Percentiles rank a stretch among this genome's conserved stretches.
Conservation (phyloP, 345 rosid species). For the Adansonia digitata region DNA sequence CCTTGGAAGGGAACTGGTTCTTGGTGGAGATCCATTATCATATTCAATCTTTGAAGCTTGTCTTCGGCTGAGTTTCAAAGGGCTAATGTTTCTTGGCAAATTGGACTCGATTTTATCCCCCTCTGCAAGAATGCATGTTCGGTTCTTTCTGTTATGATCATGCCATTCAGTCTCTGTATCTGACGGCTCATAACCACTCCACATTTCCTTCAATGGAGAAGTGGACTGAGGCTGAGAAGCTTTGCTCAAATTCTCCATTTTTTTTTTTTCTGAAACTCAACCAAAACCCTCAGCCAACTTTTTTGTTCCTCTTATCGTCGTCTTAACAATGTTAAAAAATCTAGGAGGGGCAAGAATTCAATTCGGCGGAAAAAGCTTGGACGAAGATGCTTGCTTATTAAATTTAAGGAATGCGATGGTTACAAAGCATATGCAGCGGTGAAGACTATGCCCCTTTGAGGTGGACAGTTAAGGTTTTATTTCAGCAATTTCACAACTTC, state of each 20-base stretch:
- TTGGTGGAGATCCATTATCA: conserved; percentile 21
- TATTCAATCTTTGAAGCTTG: conserved; percentile 24
- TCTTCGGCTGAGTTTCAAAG: conserved; percentile 26
- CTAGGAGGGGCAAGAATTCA: not conserved
- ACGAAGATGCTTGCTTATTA: not conserved
- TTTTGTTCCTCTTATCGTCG: not conserved
- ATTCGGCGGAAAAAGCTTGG: not conserved
- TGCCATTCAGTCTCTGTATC: conserved; percentile 60
- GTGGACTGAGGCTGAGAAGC: conserved; percentile 10
- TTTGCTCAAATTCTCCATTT: conserved; percentile 31
- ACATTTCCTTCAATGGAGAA: conserved; percentile 22
- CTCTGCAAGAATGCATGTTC: conserved; percentile 6
- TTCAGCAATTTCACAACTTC: conserved; percentile 19
- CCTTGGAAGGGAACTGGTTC: conserved; percentile 15
- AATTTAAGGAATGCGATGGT: conserved; percentile 23
- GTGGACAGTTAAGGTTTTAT: conserved; percentile 2
- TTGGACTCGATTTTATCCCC: conserved; percentile 8
- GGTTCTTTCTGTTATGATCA: conserved; percentile 18
- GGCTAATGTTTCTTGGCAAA: conserved; percentile 28
- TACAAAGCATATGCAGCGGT: conserved; percentile 31
- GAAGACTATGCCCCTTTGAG: conserved; percentile 16
- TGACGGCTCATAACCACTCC: conserved; percentile 67
- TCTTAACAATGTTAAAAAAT: not conserved
- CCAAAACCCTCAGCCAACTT: not conserved
- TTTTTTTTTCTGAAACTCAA: not conserved